phyloP scores from a whole-genome alignment of 805 yeast species.

The Zygotorulaspora sp. region DNA sequence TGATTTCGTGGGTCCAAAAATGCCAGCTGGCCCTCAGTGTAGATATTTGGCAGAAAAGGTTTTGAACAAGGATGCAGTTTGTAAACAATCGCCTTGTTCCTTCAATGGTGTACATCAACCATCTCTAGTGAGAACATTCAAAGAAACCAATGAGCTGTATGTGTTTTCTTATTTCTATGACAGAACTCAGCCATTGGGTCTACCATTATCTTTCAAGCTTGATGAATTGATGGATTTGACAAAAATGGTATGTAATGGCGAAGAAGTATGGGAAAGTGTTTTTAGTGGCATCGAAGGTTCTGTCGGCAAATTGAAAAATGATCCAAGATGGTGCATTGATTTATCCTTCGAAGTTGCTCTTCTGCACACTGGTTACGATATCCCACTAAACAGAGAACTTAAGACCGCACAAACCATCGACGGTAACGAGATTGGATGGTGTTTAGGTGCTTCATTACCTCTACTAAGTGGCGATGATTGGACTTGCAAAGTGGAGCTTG shows the following conservation, averaged over 20 bases:
- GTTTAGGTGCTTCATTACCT: constrained; percentile 95
- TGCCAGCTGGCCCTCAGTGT: constrained; percentile 78
- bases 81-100: constrained; percentile 79
- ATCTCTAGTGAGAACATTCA: constrained; percentile 72
- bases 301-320: constrained; percentile 57
- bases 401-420: constrained; percentile 88
- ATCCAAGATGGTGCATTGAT: constrained; percentile 94
- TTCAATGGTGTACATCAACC: constrained; percentile 98
- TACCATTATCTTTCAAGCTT: constrained; percentile 86
- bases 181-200: constrained; percentile 87
- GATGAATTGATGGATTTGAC: constrained; percentile 81
- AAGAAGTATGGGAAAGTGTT: constrained; percentile 62
- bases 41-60: constrained; percentile 76
- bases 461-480: constrained; percentile 68
- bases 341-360: constrained; percentile 84
- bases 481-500: constrained; percentile 55
- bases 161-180: constrained; percentile 95
- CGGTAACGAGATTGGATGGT: constrained; percentile 95
- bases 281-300: constrained; percentile 65
- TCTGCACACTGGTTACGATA: constrained; percentile 94
- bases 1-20: constrained; percentile 59
- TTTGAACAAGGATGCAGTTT: constrained; percentile 75
- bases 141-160: constrained; percentile 68
- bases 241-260: constrained; percentile 80
- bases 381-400: constrained; percentile 83